Percentiles rank a stretch among this genome's conserved stretches.
These are phyloP conservation scores for Mycena leptocephala DNA, from an alignment of 768 basidiomycete species.

Conservation along the genomic window DNA sequence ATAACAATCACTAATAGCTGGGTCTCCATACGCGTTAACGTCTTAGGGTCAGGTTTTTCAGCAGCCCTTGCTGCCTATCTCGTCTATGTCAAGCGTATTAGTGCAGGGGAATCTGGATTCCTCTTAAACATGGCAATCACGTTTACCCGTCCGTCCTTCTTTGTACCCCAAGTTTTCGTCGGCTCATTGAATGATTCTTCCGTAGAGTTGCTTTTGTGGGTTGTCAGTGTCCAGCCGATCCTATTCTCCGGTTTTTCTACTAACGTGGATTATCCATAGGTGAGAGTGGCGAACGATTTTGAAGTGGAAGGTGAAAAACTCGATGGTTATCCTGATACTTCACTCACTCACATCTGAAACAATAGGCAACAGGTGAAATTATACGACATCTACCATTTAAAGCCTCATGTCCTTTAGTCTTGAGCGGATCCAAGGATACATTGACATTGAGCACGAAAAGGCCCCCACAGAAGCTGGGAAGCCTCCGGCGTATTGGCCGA, in stretches of 20 bases:
- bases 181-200: conserved; percentile 33
- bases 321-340: not conserved
- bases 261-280: not conserved
- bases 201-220: conserved; percentile 43
- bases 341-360: conserved; percentile 39
- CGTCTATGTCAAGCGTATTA: conserved; percentile 48
- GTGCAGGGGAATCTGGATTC: conserved; percentile 52
- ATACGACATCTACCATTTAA: conserved; percentile 20
- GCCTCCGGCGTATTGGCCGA: conserved; percentile 68
- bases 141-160: conserved; percentile 50
- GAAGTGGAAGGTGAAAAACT: conserved; percentile 11
- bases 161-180: not conserved
- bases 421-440: conserved; percentile 44
- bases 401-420: conserved; percentile 9
- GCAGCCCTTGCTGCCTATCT: conserved; percentile 55
- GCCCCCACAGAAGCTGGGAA: conserved; percentile 42
- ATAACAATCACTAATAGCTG: conserved; percentile 55
- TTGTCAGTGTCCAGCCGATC: conserved; percentile 22
- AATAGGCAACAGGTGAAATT: not conserved
- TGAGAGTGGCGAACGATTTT: not conserved
- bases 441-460: conserved; percentile 62
- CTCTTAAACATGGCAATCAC: conserved; percentile 57
- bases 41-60: conserved; percentile 62
- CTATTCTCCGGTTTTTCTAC: not conserved
- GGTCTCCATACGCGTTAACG: conserved; percentile 55